phyloP scores from a whole-genome alignment of 129 eudicot genomes.

The Centrapalus pauciflorus region DNA sequence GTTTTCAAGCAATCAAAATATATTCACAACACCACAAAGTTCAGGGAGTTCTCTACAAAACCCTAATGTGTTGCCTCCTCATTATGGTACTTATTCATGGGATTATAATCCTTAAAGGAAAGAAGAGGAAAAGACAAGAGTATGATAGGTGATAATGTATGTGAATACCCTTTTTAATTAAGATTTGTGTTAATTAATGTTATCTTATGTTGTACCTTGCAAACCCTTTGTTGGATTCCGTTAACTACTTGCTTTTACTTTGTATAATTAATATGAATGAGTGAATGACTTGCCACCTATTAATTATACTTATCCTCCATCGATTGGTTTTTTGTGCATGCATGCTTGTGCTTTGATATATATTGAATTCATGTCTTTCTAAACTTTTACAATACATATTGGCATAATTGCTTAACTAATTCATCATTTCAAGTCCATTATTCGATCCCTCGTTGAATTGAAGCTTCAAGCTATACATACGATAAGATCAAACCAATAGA shows the following conservation, averaged over 20 bases:
- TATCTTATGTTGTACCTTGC: constrained; percentile 20
- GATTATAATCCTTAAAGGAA: constrained; percentile 25
- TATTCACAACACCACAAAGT: neutral
- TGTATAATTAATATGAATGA: constrained; percentile 15
- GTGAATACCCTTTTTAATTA: constrained; percentile 5
- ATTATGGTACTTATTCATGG: constrained; percentile 33
- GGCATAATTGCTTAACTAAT: no score
- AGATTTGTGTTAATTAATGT: constrained; percentile 22
- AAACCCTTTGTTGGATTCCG: constrained; percentile 9
- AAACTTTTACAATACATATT: no score
- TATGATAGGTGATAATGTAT: constrained; percentile 13
- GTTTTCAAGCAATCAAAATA: constrained; percentile 32
- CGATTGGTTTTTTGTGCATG: neutral
- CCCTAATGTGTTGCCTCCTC: constrained; percentile 18
- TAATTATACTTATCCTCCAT: no score
- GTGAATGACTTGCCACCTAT: constrained; percentile 19
- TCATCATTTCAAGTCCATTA: no score
- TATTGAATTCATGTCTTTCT: no score
- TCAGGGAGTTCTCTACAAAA: constrained; percentile 14
- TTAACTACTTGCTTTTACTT: constrained; percentile 9
- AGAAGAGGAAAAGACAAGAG: constrained; percentile 8
- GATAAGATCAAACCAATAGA: no score
- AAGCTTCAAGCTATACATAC: no score
- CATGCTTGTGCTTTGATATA: neutral
- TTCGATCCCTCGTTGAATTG: no score